phyloP scores from a whole-genome alignment of 805 yeast species.

The Debaryomyces prosopidis region DNA sequence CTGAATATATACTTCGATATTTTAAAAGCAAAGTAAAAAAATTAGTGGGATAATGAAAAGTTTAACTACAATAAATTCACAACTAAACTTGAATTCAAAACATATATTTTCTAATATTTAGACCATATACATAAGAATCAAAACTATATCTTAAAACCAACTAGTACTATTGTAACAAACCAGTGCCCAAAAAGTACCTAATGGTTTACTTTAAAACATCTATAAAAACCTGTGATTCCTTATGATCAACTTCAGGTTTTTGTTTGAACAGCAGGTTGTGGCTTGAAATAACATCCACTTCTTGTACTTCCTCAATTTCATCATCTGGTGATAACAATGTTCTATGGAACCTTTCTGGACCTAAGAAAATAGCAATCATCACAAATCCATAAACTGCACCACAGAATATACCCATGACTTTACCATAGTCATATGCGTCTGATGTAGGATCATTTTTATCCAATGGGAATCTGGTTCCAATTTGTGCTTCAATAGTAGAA shows the following conservation, averaged over 20 bases:
- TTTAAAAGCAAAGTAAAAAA: too few species aligned
- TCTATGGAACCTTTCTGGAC: constrained; percentile 51
- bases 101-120: too few species aligned
- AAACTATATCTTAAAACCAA: too few species aligned
- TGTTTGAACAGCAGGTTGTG: not conserved
- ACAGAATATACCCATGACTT: constrained; percentile 64
- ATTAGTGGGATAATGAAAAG: too few species aligned
- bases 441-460: constrained; percentile 15
- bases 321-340: not conserved
- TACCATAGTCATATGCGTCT: constrained; percentile 48
- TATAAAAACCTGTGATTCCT: not conserved
- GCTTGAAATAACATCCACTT: not conserved
- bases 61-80: too few species aligned
- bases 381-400: constrained; percentile 60
- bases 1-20: too few species aligned
- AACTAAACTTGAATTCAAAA: too few species aligned
- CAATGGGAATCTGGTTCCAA: constrained; percentile 53
- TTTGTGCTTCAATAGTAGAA: constrained; percentile 64
- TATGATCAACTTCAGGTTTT: not conserved
- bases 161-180: too few species aligned
- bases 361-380: constrained; percentile 49
- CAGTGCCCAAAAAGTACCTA: too few species aligned
- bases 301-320: not conserved
- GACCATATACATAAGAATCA: too few species aligned
- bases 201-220: too few species aligned